A percentile compares a stretch with the other conserved stretches of the same genome.
Evolutionary conservation across 1,284 basidiomycete species (phyloP).

Genomic region (Ganoderma leucocontextum): DNA sequence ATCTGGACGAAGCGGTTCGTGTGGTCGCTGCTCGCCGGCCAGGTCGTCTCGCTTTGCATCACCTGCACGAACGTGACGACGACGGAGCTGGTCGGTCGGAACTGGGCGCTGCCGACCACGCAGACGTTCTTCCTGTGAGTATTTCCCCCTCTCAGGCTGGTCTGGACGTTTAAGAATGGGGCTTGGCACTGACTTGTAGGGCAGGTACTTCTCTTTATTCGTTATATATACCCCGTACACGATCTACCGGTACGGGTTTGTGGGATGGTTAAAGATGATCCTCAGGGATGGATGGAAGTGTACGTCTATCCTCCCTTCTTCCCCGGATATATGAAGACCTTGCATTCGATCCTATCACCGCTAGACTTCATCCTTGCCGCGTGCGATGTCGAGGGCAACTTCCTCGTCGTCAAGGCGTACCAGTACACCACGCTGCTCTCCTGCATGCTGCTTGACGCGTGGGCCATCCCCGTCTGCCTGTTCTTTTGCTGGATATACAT

Average conservation of each 20-base stretch:
- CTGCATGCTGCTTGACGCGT: constrained; percentile 88
- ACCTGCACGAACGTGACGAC: constrained; percentile 88
- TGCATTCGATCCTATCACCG: background rate
- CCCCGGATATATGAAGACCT: background rate
- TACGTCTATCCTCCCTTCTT: constrained; percentile 44
- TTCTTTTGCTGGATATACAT: constrained; percentile 85
- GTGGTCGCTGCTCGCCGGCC: constrained; percentile 76
- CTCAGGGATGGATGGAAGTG: constrained; percentile 85
- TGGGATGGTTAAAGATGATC: constrained; percentile 12
- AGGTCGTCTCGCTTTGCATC: constrained; percentile 84
- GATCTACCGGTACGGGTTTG: constrained; percentile 70
- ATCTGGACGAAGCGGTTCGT: constrained; percentile 79
- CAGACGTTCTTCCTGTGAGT: constrained; percentile 84
- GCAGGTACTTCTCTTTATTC: constrained; percentile 82
- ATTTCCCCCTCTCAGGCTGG: background rate
- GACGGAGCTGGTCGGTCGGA: constrained; percentile 73
- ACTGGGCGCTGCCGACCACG: constrained; percentile 81
- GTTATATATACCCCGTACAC: constrained; percentile 85
- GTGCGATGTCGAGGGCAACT: constrained; percentile 88
- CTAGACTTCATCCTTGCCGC: constrained; percentile 79
- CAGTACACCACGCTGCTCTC: constrained; percentile 87
- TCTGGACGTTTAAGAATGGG: background rate
- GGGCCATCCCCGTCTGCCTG: constrained; percentile 88
- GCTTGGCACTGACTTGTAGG: background rate
- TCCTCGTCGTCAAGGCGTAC: constrained; percentile 85